Conservation (phyloP, 495 filamentous ascomycete species). For the Xeromyces bisporus region DNA sequence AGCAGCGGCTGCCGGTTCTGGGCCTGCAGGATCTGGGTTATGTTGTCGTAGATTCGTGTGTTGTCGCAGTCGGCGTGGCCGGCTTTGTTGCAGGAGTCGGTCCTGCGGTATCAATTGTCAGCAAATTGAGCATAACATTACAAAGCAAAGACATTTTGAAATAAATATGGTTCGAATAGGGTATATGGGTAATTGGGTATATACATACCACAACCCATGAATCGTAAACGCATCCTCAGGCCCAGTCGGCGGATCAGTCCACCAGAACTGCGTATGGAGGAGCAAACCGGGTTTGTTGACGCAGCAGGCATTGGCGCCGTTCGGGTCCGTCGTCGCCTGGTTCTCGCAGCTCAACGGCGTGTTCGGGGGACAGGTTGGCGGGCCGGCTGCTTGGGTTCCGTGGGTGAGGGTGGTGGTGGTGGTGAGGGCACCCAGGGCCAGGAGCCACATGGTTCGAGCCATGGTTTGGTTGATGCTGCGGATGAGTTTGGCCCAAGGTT, state of each 20-base stretch:
- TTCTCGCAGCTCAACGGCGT: constrained; percentile 23
- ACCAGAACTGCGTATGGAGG: constrained; percentile 72
- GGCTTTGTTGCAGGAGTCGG: constrained; percentile 64
- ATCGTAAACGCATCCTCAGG: constrained; percentile 66
- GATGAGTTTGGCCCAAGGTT: too few relatives aligned
- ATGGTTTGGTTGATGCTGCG: too few relatives aligned
- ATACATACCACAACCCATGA: constrained; percentile 51
- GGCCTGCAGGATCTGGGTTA: constrained; percentile 41
- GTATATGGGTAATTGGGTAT: background rate
- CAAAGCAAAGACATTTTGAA: too few relatives aligned
- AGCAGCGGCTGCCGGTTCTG: constrained; percentile 42
- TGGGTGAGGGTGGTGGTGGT: too few relatives aligned
- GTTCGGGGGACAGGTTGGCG: constrained; percentile 14
- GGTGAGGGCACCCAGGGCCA: too few relatives aligned
- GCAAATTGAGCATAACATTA: too few relatives aligned
- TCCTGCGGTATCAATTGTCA: constrained; percentile 36
- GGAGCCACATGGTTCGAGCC: too few relatives aligned
- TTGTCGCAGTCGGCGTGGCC: constrained; percentile 52
- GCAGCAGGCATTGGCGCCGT: constrained; percentile 45
- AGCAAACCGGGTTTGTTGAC: constrained; percentile 57
- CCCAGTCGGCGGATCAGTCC: constrained; percentile 44
- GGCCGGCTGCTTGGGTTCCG: too few relatives aligned
- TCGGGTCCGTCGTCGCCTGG: constrained; percentile 1
- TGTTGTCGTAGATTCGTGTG: constrained; percentile 46
- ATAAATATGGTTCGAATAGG: background rate